phyloP scores from a whole-genome alignment of 2,329 filamentous ascomycete genomes.

The Aureobasidium vineae region DNA sequence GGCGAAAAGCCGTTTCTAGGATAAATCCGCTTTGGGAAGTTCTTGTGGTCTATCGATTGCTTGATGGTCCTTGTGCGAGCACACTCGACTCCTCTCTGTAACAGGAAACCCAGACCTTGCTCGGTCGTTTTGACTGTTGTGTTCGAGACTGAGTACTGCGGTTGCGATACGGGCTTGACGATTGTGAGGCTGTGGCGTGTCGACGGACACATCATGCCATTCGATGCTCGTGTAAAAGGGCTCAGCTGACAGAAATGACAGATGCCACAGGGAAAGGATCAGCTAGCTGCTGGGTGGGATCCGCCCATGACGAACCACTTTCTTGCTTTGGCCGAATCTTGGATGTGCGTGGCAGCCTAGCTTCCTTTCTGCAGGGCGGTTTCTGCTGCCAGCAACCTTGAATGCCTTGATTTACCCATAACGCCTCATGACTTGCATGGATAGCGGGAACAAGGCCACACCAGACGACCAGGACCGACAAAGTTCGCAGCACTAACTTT shows the following conservation, averaged over 20 bases:
- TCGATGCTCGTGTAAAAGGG: neutral
- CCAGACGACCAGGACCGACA: neutral
- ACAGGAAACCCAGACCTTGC: neutral
- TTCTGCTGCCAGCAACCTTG: neutral
- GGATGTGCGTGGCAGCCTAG: neutral
- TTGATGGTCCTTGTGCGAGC: neutral
- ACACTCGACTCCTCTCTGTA: neutral
- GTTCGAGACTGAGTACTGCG: conserved; percentile 17
- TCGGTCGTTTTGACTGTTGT: neutral
- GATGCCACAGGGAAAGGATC: neutral
- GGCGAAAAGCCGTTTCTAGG: neutral
- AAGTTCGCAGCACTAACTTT: conserved; percentile 5
- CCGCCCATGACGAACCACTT: conserved; percentile 14
- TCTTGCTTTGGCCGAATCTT: neutral
- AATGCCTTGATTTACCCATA: neutral
- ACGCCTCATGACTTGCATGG: conserved; percentile 9
- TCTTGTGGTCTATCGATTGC: neutral
- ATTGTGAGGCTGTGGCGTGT: neutral
- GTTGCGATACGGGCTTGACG: neutral
- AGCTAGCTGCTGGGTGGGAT: neutral
- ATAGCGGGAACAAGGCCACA: neutral
- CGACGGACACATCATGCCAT: neutral
- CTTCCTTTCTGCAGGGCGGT: conserved; percentile 3
- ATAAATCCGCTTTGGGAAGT: conserved; percentile 16
- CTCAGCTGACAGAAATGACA: conserved; percentile 18